Base-by-base conservation (phyloP, 2,329 filamentous ascomycete genomes). In the Aureobasidium sp. region DNA sequence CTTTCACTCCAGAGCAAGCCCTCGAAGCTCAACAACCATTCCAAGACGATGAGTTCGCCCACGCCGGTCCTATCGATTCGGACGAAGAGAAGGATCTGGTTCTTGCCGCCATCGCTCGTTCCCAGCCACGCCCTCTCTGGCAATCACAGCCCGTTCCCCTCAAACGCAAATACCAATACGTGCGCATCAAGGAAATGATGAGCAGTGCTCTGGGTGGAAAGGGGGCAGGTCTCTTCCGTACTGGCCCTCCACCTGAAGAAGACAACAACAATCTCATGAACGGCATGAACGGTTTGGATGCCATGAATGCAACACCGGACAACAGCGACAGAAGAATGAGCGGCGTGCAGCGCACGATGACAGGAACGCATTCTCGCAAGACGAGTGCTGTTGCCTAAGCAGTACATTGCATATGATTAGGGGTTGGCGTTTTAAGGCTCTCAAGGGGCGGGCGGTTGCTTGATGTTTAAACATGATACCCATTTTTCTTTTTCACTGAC, bases 41-140 rank as follows among this genome's bases (percentile, higher is more conserved):
- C 21, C 90, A 93, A 68, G 91, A 97, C 65, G 84, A 92, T 68
- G 90, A 95, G 50, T 84, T 84, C 62, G 90, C 90, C 64, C 86
- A 85, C 6, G 73, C 75, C 1, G 89, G 86, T 3, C 89, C 90
- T 1, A 85, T 99, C 41, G 94, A 99, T 73, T 94, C 90, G 2
- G 94, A 99, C 71, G 94, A 97, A 77, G 94, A 99, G 75, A 91
- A 90, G 55, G 87, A 91, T 53, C 82, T 88, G 0, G 90, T 97
- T 57, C 96, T 97, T 91, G 80, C 83, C 36, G 89, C 90, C 8
- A 82, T 81, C 36, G 80, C 85, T 29, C 84, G 85, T 59, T 91
- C 90, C 77, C 86, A 85, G 47, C 92, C 93, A 0, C 85, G 87
- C 65, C 92, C 93, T 0, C 77, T 96, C 5, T 82, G 90, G 32